These are phyloP conservation scores for Aspergillus saccharolyticus DNA, from an alignment of 495 filamentous ascomycete species.

Conservation along the genomic window DNA sequence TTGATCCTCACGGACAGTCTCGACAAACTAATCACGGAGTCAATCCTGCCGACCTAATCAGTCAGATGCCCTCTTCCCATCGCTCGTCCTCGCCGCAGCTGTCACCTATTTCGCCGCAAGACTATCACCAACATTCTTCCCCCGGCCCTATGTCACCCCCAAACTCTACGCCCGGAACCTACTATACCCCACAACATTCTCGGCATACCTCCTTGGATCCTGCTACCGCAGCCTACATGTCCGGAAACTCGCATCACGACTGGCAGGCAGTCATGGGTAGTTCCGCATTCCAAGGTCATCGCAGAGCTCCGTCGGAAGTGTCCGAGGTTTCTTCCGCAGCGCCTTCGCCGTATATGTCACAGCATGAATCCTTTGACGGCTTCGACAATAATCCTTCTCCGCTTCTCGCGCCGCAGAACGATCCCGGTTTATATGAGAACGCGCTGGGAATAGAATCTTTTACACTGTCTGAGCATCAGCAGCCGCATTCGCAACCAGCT, in stretches of 20 bases:
- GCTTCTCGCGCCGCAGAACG: conserved; percentile 66
- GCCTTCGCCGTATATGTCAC: conserved; percentile 73
- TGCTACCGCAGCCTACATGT: conserved; percentile 64
- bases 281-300: conserved; percentile 65
- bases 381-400: conserved; percentile 73
- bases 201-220: conserved; percentile 78
- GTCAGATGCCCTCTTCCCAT: conserved; percentile 67
- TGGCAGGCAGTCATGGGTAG: conserved; percentile 65
- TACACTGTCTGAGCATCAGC: conserved; percentile 69
- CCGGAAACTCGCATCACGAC: conserved; percentile 53
- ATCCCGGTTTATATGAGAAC: conserved; percentile 68
- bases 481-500: conserved; percentile 50
- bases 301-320: conserved; percentile 81
- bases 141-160: conserved; percentile 51
- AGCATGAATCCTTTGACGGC: conserved; percentile 73
- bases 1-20: conserved; percentile 39
- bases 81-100: conserved; percentile 66
- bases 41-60: conserved; percentile 62
- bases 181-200: conserved; percentile 61
- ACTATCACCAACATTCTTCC: conserved; percentile 34
- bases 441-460: conserved; percentile 74
- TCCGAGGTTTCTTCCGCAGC: conserved; percentile 83
- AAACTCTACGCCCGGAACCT: conserved; percentile 47
- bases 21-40: conserved; percentile 45
- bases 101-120: conserved; percentile 55